A percentile compares a stretch with the other conserved stretches of the same genome.
Evolutionary conservation across 2,329 filamentous ascomycete genomes (phyloP).

Genomic region (Chaetothyriales sp.): DNA sequence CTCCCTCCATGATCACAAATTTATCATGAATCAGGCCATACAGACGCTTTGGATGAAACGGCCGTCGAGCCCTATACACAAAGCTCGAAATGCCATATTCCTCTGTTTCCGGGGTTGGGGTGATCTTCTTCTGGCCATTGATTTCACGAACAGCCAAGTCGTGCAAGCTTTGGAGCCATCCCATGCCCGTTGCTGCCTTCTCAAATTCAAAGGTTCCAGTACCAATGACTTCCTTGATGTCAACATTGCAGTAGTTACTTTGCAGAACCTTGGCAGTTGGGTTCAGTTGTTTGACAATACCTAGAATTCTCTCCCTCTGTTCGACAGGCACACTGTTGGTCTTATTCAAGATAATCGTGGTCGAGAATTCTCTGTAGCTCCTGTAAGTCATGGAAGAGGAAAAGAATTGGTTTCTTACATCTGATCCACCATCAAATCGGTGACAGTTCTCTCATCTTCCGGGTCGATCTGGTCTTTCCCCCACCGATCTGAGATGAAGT

Average conservation of each 20-base stretch:
- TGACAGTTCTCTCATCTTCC: slow-evolving; percentile 59
- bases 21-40: slow-evolving; percentile 31
- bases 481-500: slow-evolving; percentile 50
- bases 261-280: slow-evolving; percentile 51
- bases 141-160: slow-evolving; percentile 50
- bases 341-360: slow-evolving; percentile 59
- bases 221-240: slow-evolving; percentile 48
- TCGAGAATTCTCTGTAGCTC: slow-evolving; percentile 45
- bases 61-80: slow-evolving; percentile 47
- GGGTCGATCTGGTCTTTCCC: slow-evolving; percentile 43
- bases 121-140: slow-evolving; percentile 38
- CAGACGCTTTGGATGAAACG: slow-evolving; percentile 30
- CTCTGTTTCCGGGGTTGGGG: slow-evolving; percentile 55
- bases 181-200: slow-evolving; percentile 47
- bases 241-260: slow-evolving; percentile 42
- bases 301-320: slow-evolving; percentile 34
- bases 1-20: slow-evolving; percentile 29
- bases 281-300: slow-evolving; percentile 47
- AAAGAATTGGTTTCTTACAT: slow-evolving; percentile 26
- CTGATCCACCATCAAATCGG: slow-evolving; percentile 61
- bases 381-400: neutral
- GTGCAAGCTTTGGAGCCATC: slow-evolving; percentile 56
- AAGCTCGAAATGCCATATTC: slow-evolving; percentile 60
- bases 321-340: slow-evolving; percentile 42
- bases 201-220: slow-evolving; percentile 52